Conservation (phyloP, 768 basidiomycete genomes). For the Termitomyces sp. region DNA sequence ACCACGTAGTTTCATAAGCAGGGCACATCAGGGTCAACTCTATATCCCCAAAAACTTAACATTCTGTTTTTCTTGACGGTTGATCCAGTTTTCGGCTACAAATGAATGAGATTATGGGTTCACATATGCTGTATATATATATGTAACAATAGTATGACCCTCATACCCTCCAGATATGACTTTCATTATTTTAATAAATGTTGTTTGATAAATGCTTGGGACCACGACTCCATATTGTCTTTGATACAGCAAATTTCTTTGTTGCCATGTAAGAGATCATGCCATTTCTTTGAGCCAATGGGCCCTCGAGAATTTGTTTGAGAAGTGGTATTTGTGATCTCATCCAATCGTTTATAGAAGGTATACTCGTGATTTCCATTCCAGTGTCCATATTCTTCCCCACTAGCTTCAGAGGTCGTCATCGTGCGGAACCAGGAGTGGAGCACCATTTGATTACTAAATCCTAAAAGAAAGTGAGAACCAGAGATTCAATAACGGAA, state of each 20-base stretch:
- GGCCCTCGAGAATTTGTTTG: too few relatives aligned
- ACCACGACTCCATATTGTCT: not conserved
- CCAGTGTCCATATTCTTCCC: conserved; percentile 2
- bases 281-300: not conserved
- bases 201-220: not conserved
- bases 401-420: not conserved
- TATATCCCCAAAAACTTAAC: not conserved
- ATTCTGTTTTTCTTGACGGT: not conserved
- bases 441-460: conserved; percentile 7
- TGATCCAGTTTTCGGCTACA: not conserved
- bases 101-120: too few relatives aligned
- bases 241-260: not conserved
- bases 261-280: not conserved
- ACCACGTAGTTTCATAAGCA: not conserved
- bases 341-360: not conserved
- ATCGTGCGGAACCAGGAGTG: too few relatives aligned
- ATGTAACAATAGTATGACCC: not conserved
- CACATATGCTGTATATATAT: not conserved
- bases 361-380: not conserved
- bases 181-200: not conserved
- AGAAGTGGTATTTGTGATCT: too few relatives aligned
- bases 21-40: not conserved
- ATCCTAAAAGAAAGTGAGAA: not conserved
- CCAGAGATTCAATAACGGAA: not conserved
- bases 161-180: not conserved